Percentiles rank a stretch among this genome's conserved stretches.
Evolutionary conservation across 164 flowering plant species (phyloP).

Genomic region (Paratinospora sagittata): DNA sequence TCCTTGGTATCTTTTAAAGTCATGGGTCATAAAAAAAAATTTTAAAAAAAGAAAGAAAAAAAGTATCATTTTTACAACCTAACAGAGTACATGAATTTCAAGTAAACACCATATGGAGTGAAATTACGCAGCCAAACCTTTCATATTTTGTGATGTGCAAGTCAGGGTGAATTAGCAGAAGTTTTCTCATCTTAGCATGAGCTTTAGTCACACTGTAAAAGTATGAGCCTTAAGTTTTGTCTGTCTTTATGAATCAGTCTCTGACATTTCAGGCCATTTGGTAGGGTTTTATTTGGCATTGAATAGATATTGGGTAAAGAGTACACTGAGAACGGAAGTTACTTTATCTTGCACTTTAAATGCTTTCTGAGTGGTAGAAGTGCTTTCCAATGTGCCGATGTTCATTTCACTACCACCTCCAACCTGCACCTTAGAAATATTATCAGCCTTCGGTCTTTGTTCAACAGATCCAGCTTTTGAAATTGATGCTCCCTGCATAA

Average conservation of each 20-base stretch:
- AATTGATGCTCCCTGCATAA: slow-evolving; percentile 23
- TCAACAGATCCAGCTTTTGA: slow-evolving; percentile 28
- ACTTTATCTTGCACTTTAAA: slow-evolving; percentile 90
- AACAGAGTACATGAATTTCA: not conserved
- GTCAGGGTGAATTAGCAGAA: not conserved
- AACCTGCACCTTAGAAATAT: slow-evolving; percentile 26
- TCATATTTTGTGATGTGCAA: not conserved
- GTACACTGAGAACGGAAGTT: slow-evolving; percentile 1
- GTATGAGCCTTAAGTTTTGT: not conserved
- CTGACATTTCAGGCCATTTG: not conserved
- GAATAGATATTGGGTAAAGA: not conserved
- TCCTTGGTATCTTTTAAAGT: not conserved
- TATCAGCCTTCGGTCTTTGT: slow-evolving; percentile 26
- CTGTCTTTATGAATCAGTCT: not conserved
- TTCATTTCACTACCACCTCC: slow-evolving; percentile 21
- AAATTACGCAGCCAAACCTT: not conserved
- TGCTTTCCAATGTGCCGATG: slow-evolving; percentile 33
- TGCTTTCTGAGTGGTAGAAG: slow-evolving; percentile 53
- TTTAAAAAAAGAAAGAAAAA: not conserved
- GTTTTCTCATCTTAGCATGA: not conserved
- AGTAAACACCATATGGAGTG: not conserved
- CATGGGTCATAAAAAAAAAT: not conserved
- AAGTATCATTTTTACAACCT: not conserved
- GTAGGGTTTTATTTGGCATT: not conserved
- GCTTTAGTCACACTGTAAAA: not conserved